Evolutionary conservation across 78 protist genomes (phyloP), one percentile per base, ranked within the genome.

Genomic region (Dictyostelium brefeldianum): DNA sequence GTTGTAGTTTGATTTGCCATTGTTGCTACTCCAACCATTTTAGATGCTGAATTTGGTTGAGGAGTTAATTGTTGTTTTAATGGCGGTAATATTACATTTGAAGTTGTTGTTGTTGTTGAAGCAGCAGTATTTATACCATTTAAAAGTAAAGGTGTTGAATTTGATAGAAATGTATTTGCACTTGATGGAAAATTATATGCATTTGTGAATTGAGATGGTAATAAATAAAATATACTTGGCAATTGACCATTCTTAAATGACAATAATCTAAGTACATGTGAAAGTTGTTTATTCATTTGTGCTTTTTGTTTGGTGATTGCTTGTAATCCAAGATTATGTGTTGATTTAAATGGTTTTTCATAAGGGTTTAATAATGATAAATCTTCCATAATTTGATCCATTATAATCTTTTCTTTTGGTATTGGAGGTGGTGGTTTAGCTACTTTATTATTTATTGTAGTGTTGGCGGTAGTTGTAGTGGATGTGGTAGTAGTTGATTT

Each of bases 341-440:
- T 48, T 29, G 27, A 5, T 74, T 14, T 48, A 71, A 43, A 43
- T 74, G 80, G 65, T 25, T 29, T 74, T 22, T 41, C n/a, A 8
- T 48, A 70, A n/a, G 89, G 70, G 15, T 78, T 78, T 43, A 59
- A 50, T 46, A 50, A 14, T 6, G 75, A 67, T 25, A 67, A 29
- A 67, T 67, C 75, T 31, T 67, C 75, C 75, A 67, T 67, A 31
- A 67, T 67, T 31, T 67, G 50, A 31, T 67, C 75, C 48, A 67
- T 36, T 36, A 73, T 46, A 46, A 73, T 73, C 53, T 73, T 46
- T 46, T 73, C 56, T 20, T 46, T 73, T 46, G 51, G 46, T 6
- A 67, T 67, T 14, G 20, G 25, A 15, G 46, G 78, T 70, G 75
- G 41, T 71, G 41, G 47, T 46, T 22, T 27, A 3, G 57, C 8